phyloP scores from a whole-genome alignment of 805 yeast genomes.

The Tetrapisispora nanseiensis region DNA sequence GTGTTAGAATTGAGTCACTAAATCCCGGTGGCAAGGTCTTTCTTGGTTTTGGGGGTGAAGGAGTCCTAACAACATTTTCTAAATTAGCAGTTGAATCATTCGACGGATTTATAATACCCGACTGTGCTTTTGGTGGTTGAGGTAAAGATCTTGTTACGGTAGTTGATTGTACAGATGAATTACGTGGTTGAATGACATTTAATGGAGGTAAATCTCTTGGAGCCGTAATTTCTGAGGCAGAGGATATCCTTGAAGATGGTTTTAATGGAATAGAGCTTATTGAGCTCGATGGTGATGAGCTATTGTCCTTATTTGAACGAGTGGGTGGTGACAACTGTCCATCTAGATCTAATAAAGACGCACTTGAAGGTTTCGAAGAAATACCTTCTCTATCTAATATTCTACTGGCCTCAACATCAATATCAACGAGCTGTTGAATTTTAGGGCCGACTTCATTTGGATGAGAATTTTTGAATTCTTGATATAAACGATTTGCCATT shows the following conservation, averaged over 20 bases:
- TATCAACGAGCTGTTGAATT: background rate
- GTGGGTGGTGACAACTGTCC: background rate
- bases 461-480: conserved; percentile 38
- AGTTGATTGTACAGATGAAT: too few relatives aligned
- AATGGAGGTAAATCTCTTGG: conserved; percentile 8
- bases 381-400: background rate
- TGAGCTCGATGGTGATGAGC: background rate
- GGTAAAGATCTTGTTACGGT: conserved; percentile 10
- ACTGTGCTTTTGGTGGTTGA: background rate
- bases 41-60: conserved; percentile 28
- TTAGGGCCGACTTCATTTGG: conserved; percentile 16
- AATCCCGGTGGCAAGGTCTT: conserved; percentile 32
- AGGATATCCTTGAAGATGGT: background rate
- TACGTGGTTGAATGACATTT: background rate
- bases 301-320: background rate
- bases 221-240: background rate
- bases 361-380: background rate
- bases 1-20: conserved; percentile 27
- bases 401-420: background rate
- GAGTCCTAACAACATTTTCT: conserved; percentile 9
- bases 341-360: conserved; percentile 9
- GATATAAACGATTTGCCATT: conserved; percentile 50
- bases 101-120: background rate
- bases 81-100: background rate
- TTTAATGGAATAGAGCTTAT: conserved; percentile 5